Evolutionary conservation across 352 stramenopile genomes (phyloP), one percentile per base, ranked within the genome.

Genomic region (Globisporangium middletonii): DNA sequence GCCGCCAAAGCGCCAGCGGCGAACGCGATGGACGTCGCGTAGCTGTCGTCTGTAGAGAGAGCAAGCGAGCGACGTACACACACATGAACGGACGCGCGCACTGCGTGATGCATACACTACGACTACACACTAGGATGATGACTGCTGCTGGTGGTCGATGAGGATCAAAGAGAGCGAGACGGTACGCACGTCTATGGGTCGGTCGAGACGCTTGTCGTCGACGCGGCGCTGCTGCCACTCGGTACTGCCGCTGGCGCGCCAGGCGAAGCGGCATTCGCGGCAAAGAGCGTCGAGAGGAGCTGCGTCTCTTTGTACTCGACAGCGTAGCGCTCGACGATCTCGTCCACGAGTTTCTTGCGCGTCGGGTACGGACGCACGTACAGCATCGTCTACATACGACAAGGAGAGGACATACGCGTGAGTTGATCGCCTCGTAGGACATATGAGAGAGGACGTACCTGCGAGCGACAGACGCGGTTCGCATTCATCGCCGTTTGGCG

Each of bases 401-500:
- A 54, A 51, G 50, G 12, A 50, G 3, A 16, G 48, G 27, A n/a
- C 47, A 57, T 4, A 27, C 6, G 41, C 12, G 46, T 47, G 6
- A 48, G 19, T 41, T 8, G 19, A 15, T 26, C n/a, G 44, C 15
- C 13, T 49, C 44, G 19, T 27, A 48, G 37, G 46, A 53, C 15
- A 57, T 12, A 58, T 43, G 23, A 23, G 2, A 35, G 2, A 35
- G 30, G 9, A 57, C 27, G 5, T 65, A 92, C 82, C 79, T 91
- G 80, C 11, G 81, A 88, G 15, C 86, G 77, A 60, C 86, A 95
- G 11, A 92, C 84, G 47, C 86, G 83, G 50, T 95, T 95, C 33
- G 86, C 86, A 54, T 94, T 95, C 83, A 95, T 94, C 28, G 79
- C 82, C 0, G 86, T 95, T 58, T 95, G 86, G 2, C 86, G 86